phyloP scores from a whole-genome alignment of 1,284 basidiomycete genomes.

The Coriolopsis trogii region DNA sequence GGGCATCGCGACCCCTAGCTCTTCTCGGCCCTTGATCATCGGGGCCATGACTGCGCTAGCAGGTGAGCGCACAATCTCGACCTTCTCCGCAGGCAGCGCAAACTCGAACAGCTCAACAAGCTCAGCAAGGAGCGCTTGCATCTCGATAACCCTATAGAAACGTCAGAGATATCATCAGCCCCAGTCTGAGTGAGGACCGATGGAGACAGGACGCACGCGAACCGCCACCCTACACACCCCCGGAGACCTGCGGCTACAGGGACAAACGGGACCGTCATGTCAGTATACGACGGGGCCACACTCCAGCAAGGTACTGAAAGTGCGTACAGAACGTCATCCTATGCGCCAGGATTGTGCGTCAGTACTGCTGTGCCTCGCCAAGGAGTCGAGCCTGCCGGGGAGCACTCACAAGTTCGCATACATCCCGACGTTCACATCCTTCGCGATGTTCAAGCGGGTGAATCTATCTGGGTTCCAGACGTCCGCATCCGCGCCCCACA shows the following conservation, averaged over 20 bases:
- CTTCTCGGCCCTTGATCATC: neutral
- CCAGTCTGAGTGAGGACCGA: too few species aligned
- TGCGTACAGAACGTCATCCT: constrained; percentile 11
- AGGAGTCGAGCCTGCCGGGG: too few species aligned
- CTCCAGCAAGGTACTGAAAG: neutral
- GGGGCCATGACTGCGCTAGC: neutral
- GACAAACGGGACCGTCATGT: too few species aligned
- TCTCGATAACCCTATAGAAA: constrained; percentile 41
- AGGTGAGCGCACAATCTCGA: neutral
- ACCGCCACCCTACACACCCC: constrained; percentile 42
- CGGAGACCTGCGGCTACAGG: constrained; percentile 5
- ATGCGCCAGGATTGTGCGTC: too few species aligned
- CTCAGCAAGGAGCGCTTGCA: constrained; percentile 52
- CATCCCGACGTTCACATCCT: constrained; percentile 45
- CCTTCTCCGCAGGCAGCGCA: constrained; percentile 24
- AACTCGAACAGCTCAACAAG: constrained; percentile 51
- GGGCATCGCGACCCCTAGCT: neutral
- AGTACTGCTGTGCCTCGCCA: too few species aligned
- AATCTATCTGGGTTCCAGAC: constrained; percentile 1
- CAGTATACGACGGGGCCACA: neutral
- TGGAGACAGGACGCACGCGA: constrained; percentile 38
- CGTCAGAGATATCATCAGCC: neutral
- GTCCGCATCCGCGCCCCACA: constrained; percentile 52
- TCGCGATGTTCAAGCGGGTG: neutral
- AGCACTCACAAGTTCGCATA: constrained; percentile 53